Conservation (phyloP, 2,329 filamentous ascomycete species). For the Dothistroma septosporum region DNA sequence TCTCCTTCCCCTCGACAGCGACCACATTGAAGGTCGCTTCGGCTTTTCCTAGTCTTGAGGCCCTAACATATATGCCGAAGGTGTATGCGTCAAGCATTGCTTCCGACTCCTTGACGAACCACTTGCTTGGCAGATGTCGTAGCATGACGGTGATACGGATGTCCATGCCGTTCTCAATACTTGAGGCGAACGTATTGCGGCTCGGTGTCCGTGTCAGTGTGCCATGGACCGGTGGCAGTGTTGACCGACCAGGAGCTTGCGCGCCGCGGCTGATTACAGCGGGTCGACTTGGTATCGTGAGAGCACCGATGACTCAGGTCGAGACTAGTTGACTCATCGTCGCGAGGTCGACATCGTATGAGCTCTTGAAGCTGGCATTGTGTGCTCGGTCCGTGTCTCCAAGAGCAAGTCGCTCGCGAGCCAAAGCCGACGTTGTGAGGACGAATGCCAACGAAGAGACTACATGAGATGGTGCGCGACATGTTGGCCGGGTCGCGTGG, state of each 20-base stretch:
- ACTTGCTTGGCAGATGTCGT: constrained; percentile 89
- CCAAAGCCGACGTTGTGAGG: constrained; percentile 15
- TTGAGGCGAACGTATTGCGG: constrained; percentile 39
- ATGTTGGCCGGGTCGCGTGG: constrained; percentile 17
- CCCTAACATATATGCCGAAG: constrained; percentile 65
- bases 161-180: constrained; percentile 41
- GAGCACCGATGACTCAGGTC: constrained; percentile 6
- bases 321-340: too few species aligned
- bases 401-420: too few species aligned
- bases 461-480: constrained; percentile 19
- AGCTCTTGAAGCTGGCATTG: too few species aligned
- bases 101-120: constrained; percentile 65
- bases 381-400: too few species aligned
- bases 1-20: too few species aligned
- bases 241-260: constrained; percentile 17
- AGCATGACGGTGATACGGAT: constrained; percentile 69
- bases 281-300: constrained; percentile 3
- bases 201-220: constrained; percentile 17
- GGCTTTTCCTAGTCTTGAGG: too few species aligned
- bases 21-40: too few species aligned
- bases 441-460: constrained; percentile 21
- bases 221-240: constrained; percentile 5
- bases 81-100: constrained; percentile 72
- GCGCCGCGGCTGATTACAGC: constrained; percentile 1
- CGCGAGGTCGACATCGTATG: too few species aligned